Base-by-base conservation (phyloP, 345 rosid genomes). In the Hibiscus syriacus region DNA sequence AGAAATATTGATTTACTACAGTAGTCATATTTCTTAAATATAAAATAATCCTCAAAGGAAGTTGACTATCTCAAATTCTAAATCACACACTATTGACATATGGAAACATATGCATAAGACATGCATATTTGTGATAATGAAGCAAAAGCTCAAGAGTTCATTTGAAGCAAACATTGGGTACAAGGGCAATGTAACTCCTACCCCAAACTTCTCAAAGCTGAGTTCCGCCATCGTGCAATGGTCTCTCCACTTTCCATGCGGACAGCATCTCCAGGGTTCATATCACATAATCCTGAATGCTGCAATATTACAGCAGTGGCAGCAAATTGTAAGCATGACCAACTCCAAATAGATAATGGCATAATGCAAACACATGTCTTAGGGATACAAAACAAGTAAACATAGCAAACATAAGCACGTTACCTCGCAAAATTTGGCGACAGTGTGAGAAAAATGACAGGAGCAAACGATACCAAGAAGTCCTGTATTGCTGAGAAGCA, bases 361-460 rank as follows among this genome's bases (percentile, higher is more conserved):
- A n/a, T n/a, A n/a, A 57, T 30, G 38, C 34, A 66, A 55, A 22
- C 52, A n/a, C n/a, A 56, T n/a, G 19, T 12, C 16, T 34, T 53
- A 23, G 41, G 43, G 13, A 53, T 16, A 30, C 62, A 63, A 4
- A 41, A 56, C 9, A 14, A n/a, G 50, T 4, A 36, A 66, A 53
- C 49, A 58, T 27, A 58, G 71, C 5, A 22, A 1, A 38, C 27
- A 68, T 32, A 56, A 19, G 66, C 36, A 74, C 74, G 39, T 62
- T 80, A 84, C 89, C 86, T 84, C 79, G 45, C 83, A 82, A 74
- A 84, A 84, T 55, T 69, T 77, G 6, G 86, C 76, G 54, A 80
- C 80, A 38, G 89, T 78, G 69, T 80, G 83, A 66, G 62, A 80
- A 43, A 55, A 71, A 57, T 84, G 89, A 71, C 86, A 84, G 2